Conservation (phyloP, 768 basidiomycete species). For the Pleurotus ostreatus region DNA sequence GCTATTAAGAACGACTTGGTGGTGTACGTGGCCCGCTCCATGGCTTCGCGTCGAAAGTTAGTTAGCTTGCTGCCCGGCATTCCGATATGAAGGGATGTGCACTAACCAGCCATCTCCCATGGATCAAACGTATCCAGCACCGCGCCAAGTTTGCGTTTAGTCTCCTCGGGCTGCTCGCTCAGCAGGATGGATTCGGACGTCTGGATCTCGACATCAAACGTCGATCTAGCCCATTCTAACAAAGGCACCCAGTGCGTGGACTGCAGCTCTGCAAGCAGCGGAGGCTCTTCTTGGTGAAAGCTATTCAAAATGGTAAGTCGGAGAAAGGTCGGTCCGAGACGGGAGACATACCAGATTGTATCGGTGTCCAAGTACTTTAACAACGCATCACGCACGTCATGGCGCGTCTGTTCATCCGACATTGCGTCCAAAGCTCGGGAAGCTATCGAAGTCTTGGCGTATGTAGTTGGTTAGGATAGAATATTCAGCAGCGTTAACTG, state of each 20-base stretch:
- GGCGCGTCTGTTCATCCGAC: conserved; percentile 47
- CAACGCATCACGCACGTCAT: conserved; percentile 63
- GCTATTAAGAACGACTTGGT: conserved; percentile 91
- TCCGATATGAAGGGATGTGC: background rate
- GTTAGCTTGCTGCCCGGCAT: background rate
- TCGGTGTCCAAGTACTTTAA: conserved; percentile 92
- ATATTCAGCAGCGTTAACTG: background rate
- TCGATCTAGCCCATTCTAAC: conserved; percentile 68
- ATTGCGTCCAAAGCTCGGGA: conserved; percentile 88
- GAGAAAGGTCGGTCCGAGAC: conserved; percentile 1
- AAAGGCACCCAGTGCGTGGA: conserved; percentile 85
- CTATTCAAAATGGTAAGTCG: conserved; percentile 31
- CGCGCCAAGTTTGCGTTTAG: conserved; percentile 52
- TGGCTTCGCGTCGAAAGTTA: conserved; percentile 43
- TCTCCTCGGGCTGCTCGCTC: conserved; percentile 65
- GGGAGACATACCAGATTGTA: conserved; percentile 68
- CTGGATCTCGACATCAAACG: conserved; percentile 63
- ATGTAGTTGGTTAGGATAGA: conserved; percentile 8
- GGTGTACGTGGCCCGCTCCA: conserved; percentile 87
- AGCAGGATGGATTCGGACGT: conserved; percentile 71
- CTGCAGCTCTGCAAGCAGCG: conserved; percentile 73
- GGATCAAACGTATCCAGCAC: conserved; percentile 63
- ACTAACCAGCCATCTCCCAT: conserved; percentile 88
- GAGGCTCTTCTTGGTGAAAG: conserved; percentile 79
- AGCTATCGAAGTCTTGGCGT: conserved; percentile 76